A percentile compares a stretch with the other conserved stretches of the same genome.
Evolutionary conservation across 1,139 yeast species (phyloP).

Genomic region (Cylindricascospora bacillispora): DNA sequence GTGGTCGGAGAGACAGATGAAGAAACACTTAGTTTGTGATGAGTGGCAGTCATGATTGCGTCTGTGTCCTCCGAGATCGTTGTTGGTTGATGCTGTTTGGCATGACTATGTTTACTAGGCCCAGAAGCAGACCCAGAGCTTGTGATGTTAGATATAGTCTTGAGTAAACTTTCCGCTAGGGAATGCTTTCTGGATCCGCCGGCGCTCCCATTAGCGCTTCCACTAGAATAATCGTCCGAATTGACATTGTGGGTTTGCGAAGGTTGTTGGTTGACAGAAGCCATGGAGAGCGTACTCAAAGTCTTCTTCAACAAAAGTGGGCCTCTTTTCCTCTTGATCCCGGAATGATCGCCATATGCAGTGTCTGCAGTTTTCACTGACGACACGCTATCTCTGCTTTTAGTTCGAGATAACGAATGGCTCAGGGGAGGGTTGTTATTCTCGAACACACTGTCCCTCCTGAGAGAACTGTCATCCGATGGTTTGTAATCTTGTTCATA

Average conservation of each 20-base stretch:
- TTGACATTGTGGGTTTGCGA: constrained; percentile 1
- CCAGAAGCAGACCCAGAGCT: not conserved
- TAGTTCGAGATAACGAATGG: constrained; percentile 3
- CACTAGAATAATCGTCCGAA: not conserved
- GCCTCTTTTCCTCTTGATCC: constrained; percentile 7
- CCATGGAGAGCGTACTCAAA: constrained; percentile 15
- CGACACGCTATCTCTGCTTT: constrained; percentile 5
- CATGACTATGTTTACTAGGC: not conserved
- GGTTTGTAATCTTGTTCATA: too few relatives aligned
- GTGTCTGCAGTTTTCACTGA: not conserved
- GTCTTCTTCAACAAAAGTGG: constrained; percentile 15
- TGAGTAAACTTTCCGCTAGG: constrained; percentile 16
- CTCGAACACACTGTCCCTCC: too few relatives aligned
- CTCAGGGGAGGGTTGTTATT: too few relatives aligned
- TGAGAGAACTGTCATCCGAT: too few relatives aligned
- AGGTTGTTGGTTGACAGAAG: constrained; percentile 4
- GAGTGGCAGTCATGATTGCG: constrained; percentile 3
- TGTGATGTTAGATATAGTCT: constrained; percentile 11
- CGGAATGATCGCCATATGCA: constrained; percentile 1
- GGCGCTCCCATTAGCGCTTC: too few relatives aligned
- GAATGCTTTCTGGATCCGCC: constrained; percentile 13
- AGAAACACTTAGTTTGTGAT: not conserved
- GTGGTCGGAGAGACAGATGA: constrained; percentile 2
- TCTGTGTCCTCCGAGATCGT: too few relatives aligned
- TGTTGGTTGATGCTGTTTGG: not conserved